Evolutionary conservation across 805 yeast species (phyloP), one percentile per base, ranked within the genome.

Genomic region (Ogataea paraovalis): DNA sequence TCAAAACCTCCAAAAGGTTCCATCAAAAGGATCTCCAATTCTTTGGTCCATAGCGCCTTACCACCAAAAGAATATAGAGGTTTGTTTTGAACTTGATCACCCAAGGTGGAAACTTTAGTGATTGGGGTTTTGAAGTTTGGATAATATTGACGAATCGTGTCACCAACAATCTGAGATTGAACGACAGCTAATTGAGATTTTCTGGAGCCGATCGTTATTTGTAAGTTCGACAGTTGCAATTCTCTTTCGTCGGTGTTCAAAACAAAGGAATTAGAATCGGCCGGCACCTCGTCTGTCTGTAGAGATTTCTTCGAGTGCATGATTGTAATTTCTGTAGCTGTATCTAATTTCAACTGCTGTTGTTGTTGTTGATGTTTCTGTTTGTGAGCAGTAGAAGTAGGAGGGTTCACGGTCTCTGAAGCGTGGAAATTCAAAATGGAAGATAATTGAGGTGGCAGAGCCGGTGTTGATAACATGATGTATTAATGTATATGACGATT

Each of bases 51-150:
- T 21, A 94, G 67, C 0, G 97, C 82, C 65, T 94, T 94, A 22
- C 99, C 99, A 39, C 97, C 98, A 68, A 94, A 94, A 3, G 96
- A 80, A 66, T 92, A 94, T 43, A 94, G 73, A 7, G 99, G 97
- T 62, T 81, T 83, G 61, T 76, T 78, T 62, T 82, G 94, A 27
- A 86, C 83, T 61, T 87, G 85, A 70, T 94, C 99, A 22, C 98
- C 99, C 32, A 94, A 72, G 1, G 99, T 92, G 45, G 84, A 77
- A 34, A 88, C 75, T 3, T 96, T 91, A 12, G 87, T 68, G 20
- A 94, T 83, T 23, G 90, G 82, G 62, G 91, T 85, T n/a, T 74
- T 65, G 45, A 83, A 69, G 23, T 82, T 75, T 12, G 94, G 90
- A 61, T 80, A 85, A 28, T 43, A 49, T 23, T 68, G 64, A 53